Evolutionary conservation across 1,284 basidiomycete species (phyloP), one percentile per base, ranked within the genome.

Genomic region (Fomitopsis schrenkii): DNA sequence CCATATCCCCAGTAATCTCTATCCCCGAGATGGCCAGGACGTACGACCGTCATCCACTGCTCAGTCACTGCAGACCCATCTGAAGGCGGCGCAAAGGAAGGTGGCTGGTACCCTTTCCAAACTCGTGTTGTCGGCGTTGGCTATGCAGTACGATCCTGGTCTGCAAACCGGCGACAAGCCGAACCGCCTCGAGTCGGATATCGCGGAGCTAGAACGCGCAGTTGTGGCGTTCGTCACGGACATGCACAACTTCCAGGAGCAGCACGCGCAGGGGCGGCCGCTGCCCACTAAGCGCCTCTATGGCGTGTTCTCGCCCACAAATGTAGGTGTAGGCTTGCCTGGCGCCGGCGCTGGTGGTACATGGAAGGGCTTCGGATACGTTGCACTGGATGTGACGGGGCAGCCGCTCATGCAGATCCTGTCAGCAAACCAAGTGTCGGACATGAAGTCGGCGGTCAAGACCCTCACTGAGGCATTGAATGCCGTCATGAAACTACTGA

Each of bases 311-410:
- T 78, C 79, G n/a, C 80, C 87, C 0, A 74, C 77, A 5, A 84
- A 88, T 65, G 74, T 93, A 58, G 91, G 91, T 1, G 73, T 85
- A 17, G 89, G 90, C n/a, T 76, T 91, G 33, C 81, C 89, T 56
- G 91, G 90, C 19, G 87, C 85, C 12, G 90, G 91, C 8, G 77
- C 79, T 58, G 89, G 79, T 33, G 90, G 80, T 6, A 76, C 76
- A 30, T 93, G 90, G 91, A 90, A 83, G 67, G 91, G 91, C n/a
- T 88, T 91, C 65, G 91, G 91, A 33, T 93, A 86, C 79, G 81
- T 90, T 40, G 77, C 83, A 26, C 70, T 82, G 33, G 79, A 81
- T 48, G 81, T 83, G 35, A 77, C 77, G 9, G 75, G 76, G 19
- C 78, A 80, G 33, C 73, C 79, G 40, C 84, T 87, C 5, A 76